Conservation (phyloP, 2,329 filamentous ascomycete genomes). For the Trichoderma endophyticum region DNA sequence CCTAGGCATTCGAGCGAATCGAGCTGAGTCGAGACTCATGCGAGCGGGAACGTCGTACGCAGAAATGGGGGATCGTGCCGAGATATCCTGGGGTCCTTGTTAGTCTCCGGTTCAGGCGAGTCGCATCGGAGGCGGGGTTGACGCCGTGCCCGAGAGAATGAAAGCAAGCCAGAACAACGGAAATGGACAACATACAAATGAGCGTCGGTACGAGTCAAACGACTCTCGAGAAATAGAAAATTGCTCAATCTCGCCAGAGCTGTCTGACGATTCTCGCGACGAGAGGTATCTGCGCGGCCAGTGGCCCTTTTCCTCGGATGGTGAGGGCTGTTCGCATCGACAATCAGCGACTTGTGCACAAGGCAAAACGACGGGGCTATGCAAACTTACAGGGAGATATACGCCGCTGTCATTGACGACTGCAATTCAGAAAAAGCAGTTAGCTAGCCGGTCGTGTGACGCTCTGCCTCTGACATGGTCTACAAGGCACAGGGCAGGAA, state of each 20-base stretch:
- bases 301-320: slow-evolving; percentile 76
- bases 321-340: slow-evolving; percentile 64
- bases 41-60: slow-evolving; percentile 60
- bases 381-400: slow-evolving; percentile 74
- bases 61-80: slow-evolving; percentile 74
- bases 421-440: slow-evolving; percentile 38
- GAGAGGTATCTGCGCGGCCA: slow-evolving; percentile 62
- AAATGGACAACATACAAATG: slow-evolving; percentile 67
- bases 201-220: slow-evolving; percentile 93
- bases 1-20: slow-evolving; percentile 59
- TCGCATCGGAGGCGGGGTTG: neutral
- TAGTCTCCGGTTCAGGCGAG: slow-evolving; percentile 13
- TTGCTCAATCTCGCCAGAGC: slow-evolving; percentile 79
- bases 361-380: neutral
- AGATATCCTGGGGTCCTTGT: slow-evolving; percentile 68
- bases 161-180: neutral
- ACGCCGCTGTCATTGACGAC: slow-evolving; percentile 95
- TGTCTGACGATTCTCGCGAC: slow-evolving; percentile 54
- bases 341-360: neutral
- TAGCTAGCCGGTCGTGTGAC: slow-evolving; percentile 28
- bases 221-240: slow-evolving; percentile 96
- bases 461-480: neutral
- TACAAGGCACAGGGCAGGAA: slow-evolving; percentile 20
- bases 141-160: neutral
- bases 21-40: slow-evolving; percentile 76